Evolutionary conservation across 345 rosid species (phyloP), one percentile per base, ranked within the genome.

Genomic region (Dipteronia sinensis): DNA sequence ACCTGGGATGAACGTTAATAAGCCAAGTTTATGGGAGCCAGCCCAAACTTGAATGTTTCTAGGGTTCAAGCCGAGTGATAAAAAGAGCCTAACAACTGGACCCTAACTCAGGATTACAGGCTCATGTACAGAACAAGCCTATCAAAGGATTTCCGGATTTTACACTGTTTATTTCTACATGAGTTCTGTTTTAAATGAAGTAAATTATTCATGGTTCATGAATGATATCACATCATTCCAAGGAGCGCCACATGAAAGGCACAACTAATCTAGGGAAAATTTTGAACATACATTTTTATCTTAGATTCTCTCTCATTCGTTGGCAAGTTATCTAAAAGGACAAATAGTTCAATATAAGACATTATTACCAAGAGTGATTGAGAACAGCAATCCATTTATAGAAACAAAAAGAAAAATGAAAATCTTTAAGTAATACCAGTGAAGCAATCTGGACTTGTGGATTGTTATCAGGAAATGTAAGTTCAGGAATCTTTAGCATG

Each of bases 391-490:
- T 22, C 53, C 4, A 40, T 34, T 58, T 77, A 20, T 46, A 11
- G 31, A 65, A 40, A 34, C 34, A 42, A 25, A 55, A 46, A 74
- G 16, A 56, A 61, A 27, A 59, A 9, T 15, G 12, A 34, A 40
- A 58, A 31, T 38, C 4, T 40, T 72, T 10, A n/a, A 53, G 63
- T 58, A 72, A 46, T 88, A 90, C 93, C 93, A 63, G 87, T 68
- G 93, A 85, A 80, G 91, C 85, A 64, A 87, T 87, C 80, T 90
- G 91, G 61, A 88, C 91, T 79, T 83, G 91, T 16, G 88, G 75
- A 8, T 77, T 85, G 68, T 66, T 75, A 84, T 88, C 89, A 6
- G 85, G 74, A 79, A 90, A 90, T 76, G 90, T 84, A 77, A 78
- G 75, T 75, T 90, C 91, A 9, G 77, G 88, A 74, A 87, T 74